Evolutionary conservation across 1,139 yeast species (phyloP).

Genomic region (Hyphopichia pseudoburtonii): DNA sequence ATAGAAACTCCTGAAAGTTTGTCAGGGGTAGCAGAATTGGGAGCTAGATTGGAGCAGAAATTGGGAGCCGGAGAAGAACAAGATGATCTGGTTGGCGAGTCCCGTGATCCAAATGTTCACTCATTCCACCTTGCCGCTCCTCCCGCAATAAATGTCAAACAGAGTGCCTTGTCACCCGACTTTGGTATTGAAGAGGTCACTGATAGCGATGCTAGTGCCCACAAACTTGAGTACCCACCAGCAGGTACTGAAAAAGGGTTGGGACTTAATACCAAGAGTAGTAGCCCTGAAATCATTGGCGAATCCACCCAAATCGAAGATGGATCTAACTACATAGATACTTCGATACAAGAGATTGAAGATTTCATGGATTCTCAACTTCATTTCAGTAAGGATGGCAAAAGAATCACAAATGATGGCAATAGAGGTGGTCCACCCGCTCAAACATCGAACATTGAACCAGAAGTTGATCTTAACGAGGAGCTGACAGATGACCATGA

Average conservation of each 20-base stretch:
- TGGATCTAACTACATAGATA: constrained; percentile 19
- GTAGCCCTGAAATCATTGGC: constrained; percentile 15
- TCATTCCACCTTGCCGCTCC: constrained; percentile 2
- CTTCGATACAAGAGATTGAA: constrained; percentile 46
- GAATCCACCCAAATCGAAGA: constrained; percentile 16
- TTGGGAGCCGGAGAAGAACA: constrained; percentile 13
- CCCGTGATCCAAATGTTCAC: no score
- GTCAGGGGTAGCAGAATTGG: constrained; percentile 29
- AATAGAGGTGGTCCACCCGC: neutral
- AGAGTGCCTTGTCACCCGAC: constrained; percentile 22
- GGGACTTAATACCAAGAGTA: constrained; percentile 9
- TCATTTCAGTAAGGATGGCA: constrained; percentile 13
- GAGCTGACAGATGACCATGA: no score
- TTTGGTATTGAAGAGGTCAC: constrained; percentile 43
- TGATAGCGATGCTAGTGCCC: constrained; percentile 23
- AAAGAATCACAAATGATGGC: neutral
- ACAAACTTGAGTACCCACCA: constrained; percentile 1
- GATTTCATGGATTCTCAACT: constrained; percentile 41
- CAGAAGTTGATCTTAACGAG: constrained; percentile 7
- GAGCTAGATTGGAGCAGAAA: constrained; percentile 22
- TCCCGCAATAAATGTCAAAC: neutral
- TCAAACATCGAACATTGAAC: constrained; percentile 4
- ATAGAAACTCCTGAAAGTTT: constrained; percentile 20
- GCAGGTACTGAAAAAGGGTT: constrained; percentile 11
- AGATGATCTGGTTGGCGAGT: no score